These are phyloP conservation scores for Epithele typhae DNA, from an alignment of 768 basidiomycete genomes.

Conservation along the genomic window DNA sequence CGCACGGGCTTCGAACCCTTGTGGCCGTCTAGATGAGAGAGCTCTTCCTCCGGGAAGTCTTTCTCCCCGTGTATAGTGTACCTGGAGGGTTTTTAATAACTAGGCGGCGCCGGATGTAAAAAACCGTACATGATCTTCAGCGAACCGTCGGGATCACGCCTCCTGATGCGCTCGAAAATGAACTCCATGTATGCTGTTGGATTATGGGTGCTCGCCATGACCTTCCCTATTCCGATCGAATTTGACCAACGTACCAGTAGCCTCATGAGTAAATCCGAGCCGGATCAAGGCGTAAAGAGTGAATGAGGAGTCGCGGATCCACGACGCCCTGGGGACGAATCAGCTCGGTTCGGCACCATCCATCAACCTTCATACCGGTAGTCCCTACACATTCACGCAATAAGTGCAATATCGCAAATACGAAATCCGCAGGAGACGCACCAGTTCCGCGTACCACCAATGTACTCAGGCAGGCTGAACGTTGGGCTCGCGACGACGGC, in stretches of 20 bases:
- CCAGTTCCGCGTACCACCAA: slow-evolving; percentile 91
- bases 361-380: slow-evolving; percentile 1
- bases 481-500: slow-evolving; percentile 95
- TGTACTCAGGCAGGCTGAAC: slow-evolving; percentile 88
- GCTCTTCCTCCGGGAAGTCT: slow-evolving; percentile 76
- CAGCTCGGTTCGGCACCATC: no score
- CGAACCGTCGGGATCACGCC: slow-evolving; percentile 87
- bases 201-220: no score
- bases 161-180: slow-evolving; percentile 75
- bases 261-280: slow-evolving; percentile 91
- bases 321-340: slow-evolving; percentile 62
- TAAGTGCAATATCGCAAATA: not conserved
- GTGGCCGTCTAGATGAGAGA: slow-evolving; percentile 84
- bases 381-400: slow-evolving; percentile 6
- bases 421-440: slow-evolving; percentile 25
- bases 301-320: slow-evolving; percentile 97
- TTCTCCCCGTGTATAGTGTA: slow-evolving; percentile 92
- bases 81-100: slow-evolving; percentile 17
- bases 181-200: slow-evolving; percentile 89
- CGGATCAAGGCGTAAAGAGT: slow-evolving; percentile 92
- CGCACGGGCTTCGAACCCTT: slow-evolving; percentile 82
- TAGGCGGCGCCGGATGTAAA: no score
- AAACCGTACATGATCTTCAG: slow-evolving; percentile 80
- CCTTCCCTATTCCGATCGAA: no score
- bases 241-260: slow-evolving; percentile 53